phyloP scores from a whole-genome alignment of 768 basidiomycete species.

The Mycena kentingensis region DNA sequence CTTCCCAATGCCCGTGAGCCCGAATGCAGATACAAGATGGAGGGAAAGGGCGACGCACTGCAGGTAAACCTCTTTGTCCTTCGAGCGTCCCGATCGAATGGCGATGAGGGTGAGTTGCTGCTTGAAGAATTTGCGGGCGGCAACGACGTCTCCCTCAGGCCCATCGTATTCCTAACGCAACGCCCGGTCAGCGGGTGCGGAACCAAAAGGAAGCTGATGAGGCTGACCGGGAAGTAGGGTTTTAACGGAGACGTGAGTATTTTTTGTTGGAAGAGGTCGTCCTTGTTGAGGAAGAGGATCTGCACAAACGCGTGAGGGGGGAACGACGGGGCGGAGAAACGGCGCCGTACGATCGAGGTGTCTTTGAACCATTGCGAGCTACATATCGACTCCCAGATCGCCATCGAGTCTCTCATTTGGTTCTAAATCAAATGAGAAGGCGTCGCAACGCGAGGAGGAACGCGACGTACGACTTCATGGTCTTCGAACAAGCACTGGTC shows the following conservation, averaged over 20 bases:
- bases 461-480: slow-evolving; percentile 70
- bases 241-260: slow-evolving; percentile 79
- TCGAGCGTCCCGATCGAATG: slow-evolving; percentile 77
- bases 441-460: not conserved
- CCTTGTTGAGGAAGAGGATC: slow-evolving; percentile 95
- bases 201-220: not conserved
- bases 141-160: slow-evolving; percentile 64
- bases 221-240: slow-evolving; percentile 79
- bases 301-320: slow-evolving; percentile 31
- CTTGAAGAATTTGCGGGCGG: slow-evolving; percentile 88
- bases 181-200: slow-evolving; percentile 4
- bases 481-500: slow-evolving; percentile 94
- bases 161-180: slow-evolving; percentile 91
- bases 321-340: not conserved
- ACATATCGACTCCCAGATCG: slow-evolving; percentile 96
- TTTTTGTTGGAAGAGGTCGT: slow-evolving; percentile 86
- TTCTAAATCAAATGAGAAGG: slow-evolving; percentile 52
- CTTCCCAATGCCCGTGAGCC: too few species aligned
- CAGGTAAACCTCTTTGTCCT: slow-evolving; percentile 87
- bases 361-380: slow-evolving; percentile 95
- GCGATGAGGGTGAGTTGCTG: slow-evolving; percentile 76
- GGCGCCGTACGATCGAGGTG: slow-evolving; percentile 75
- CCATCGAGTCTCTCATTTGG: slow-evolving; percentile 98
- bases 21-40: not conserved
- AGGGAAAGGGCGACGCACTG: slow-evolving; percentile 59